phyloP scores from a whole-genome alignment of 306 rosid genomes.

The Pterocarpus macrocarpus region DNA sequence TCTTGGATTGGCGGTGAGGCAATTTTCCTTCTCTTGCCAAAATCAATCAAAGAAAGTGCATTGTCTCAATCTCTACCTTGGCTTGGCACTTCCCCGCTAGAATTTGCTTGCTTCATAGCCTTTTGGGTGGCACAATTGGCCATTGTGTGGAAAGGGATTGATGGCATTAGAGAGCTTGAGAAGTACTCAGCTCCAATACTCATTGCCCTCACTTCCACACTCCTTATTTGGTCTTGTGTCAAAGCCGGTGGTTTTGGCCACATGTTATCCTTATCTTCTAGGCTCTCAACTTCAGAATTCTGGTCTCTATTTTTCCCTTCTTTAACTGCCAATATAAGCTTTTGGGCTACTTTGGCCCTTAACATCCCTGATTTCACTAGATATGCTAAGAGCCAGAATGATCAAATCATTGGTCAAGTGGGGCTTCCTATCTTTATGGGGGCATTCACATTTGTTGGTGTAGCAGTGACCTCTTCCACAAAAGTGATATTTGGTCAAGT shows the following conservation, averaged over 20 bases:
- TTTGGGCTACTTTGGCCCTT: conserved; percentile 89
- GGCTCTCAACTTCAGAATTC: conserved; percentile 65
- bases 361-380: conserved; percentile 94
- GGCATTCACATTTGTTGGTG: conserved; percentile 82
- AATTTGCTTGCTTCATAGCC: conserved; percentile 69
- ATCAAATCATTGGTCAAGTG: conserved; percentile 78
- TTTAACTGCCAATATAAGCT: conserved; percentile 89
- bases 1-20: conserved; percentile 97
- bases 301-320: conserved; percentile 86
- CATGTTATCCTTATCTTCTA: conserved; percentile 82
- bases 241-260: conserved; percentile 78
- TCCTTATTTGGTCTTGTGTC: conserved; percentile 72
- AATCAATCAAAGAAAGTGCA: conserved; percentile 52
- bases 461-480: conserved; percentile 91
- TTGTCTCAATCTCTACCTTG: conserved; percentile 58
- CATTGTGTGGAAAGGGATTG: conserved; percentile 81
- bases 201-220: conserved; percentile 62
- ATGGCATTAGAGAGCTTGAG: conserved; percentile 82
- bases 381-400: conserved; percentile 75
- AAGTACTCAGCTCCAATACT: conserved; percentile 89
- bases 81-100: conserved; percentile 90
- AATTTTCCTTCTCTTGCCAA: conserved; percentile 77
- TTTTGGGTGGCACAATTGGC: conserved; percentile 80
- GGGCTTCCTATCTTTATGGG: conserved; percentile 97
- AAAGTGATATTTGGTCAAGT: conserved; percentile 77